Percentiles rank a stretch among this genome's conserved stretches.
Conservation (phyloP, 1,284 basidiomycete genomes). For the Austroboletus novae-zelandiae region DNA sequence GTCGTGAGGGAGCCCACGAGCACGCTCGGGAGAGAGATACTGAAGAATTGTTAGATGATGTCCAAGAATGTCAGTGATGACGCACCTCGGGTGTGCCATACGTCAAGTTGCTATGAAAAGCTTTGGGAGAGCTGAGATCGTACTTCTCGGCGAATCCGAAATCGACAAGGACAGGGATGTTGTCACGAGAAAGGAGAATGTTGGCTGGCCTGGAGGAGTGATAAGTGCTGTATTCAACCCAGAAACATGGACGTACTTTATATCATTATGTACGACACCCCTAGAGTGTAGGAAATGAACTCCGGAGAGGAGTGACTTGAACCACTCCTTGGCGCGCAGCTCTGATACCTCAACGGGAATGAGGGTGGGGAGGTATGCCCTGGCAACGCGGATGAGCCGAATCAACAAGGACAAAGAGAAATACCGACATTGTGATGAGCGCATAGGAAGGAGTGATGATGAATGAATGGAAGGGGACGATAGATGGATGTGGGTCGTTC, state of each 20-base stretch:
- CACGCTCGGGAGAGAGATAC: conserved; percentile 89
- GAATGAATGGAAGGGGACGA: conserved; percentile 90
- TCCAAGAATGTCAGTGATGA: not conserved
- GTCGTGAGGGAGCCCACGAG: conserved; percentile 82
- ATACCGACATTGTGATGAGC: conserved; percentile 78
- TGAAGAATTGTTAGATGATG: conserved; percentile 26
- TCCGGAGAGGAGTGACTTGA: conserved; percentile 80
- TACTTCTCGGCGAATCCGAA: conserved; percentile 91
- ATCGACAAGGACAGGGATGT: conserved; percentile 83
- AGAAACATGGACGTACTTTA: conserved; percentile 62
- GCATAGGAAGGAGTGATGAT: conserved; percentile 89
- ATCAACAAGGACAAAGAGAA: conserved; percentile 1
- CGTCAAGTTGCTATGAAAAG: conserved; percentile 79
- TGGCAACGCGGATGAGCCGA: conserved; percentile 33
- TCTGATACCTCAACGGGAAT: conserved; percentile 85
- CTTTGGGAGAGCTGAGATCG: conserved; percentile 53
- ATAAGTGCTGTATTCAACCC: not conserved
- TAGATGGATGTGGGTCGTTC: conserved; percentile 81
- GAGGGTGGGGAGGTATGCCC: conserved; percentile 73
- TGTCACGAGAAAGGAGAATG: conserved; percentile 73
- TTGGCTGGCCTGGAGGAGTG: conserved; percentile 69
- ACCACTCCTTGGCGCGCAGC: conserved; percentile 76
- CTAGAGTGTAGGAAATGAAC: conserved; percentile 85
- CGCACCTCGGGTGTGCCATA: conserved; percentile 88
- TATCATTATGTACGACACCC: conserved; percentile 92